These are phyloP conservation scores for Malus hybrid DNA, from an alignment of 331 rosid species.

Conservation along the genomic window DNA sequence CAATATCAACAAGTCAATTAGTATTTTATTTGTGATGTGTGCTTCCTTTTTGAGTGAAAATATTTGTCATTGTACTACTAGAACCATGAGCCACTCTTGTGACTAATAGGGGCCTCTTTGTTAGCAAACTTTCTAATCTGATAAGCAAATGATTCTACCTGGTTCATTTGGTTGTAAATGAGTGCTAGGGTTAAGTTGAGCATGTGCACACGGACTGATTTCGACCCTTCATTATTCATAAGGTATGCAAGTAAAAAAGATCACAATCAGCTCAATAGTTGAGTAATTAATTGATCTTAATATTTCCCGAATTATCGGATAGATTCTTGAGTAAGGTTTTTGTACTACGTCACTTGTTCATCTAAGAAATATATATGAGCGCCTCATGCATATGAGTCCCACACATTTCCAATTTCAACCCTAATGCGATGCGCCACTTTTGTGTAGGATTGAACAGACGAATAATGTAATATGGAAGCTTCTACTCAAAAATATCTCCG, in stretches of 20 bases:
- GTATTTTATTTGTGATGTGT: neutral
- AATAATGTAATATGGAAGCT: neutral
- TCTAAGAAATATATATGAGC: neutral
- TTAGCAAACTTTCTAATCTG: neutral
- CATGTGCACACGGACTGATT: neutral
- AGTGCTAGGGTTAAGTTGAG: neutral
- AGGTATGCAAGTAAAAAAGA: neutral
- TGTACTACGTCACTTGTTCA: too few species aligned
- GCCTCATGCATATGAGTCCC: neutral
- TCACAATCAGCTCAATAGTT: neutral
- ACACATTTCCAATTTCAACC: neutral
- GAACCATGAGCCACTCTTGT: neutral
- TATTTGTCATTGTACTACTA: too few species aligned
- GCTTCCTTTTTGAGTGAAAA: too few species aligned
- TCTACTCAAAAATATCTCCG: neutral
- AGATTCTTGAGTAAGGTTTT: neutral
- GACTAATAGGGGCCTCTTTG: neutral
- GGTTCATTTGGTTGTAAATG: neutral
- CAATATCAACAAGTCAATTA: slow-evolving; percentile 27
- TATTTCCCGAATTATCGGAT: too few species aligned
- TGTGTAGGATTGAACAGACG: neutral
- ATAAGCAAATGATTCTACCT: neutral
- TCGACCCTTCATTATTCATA: neutral
- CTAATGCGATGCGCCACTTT: neutral
- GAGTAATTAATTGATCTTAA: neutral